Base-by-base conservation (phyloP, 1,139 yeast species). In the Geotrichum histeridarum region DNA sequence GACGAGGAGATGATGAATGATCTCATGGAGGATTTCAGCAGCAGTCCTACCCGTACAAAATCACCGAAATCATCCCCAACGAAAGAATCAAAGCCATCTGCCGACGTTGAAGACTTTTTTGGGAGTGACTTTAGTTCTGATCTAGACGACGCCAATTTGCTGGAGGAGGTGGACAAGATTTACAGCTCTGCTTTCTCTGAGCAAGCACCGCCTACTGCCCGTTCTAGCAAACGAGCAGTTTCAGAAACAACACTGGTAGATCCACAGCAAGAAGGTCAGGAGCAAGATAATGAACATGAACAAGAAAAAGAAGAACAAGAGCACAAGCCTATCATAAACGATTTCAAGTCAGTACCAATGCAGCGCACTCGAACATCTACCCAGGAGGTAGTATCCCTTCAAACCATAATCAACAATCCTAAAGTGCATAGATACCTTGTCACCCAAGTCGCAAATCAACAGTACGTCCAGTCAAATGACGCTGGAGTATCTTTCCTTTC, bases 371-470 rank as follows among this genome's bases (percentile, higher is more conserved):
- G 55, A 14, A 42, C 48, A 9, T 36, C 41, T 48, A 38, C 44
- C 1, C 36, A 47, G 15, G 51, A 48, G 22, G 47, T 30, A 11
- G 46, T 43, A 4, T 39, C 51, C 14, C 46, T 52, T 2, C 27
- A 14, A 1, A 48, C 55, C 27, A 52, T 36, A 1, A 30, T 52
- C 30, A 36, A 14, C 8, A 48, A 52, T 36, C 55, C 55, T 1
- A 36, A 36, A 17, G 51, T 52, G 8, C 55, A 52, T 32, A 33
- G 55, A 4, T 52, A 52, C 37, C 31, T 48, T 11, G 51, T 52
- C 2, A 33, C 33, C 3, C 27, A 42, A 14, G 39, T 48, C 17
- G 14, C 33, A 39, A 2, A 15, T 1, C 48, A 18, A 22, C 38
- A 44, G 30, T 44, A 44, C 30, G 17, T 44, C 4, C 11, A 33